Percentiles rank a stretch among this genome's conserved stretches.
These are phyloP conservation scores for Acacia acuminata DNA, from an alignment of 306 rosid genomes.

Conservation along the genomic window DNA sequence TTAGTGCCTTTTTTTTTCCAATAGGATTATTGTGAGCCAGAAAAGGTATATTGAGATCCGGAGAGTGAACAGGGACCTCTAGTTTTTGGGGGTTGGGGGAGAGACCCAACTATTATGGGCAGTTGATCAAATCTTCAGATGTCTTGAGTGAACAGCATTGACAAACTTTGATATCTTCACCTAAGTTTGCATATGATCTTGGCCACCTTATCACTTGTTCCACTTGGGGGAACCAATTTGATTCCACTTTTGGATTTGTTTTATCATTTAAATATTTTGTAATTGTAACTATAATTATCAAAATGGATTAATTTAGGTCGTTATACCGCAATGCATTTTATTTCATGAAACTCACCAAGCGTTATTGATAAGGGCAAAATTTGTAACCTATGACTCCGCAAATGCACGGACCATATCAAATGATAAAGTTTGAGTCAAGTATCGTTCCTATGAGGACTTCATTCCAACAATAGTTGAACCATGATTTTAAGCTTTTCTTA, in stretches of 20 bases:
- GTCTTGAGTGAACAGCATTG: neutral
- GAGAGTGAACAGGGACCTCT: conserved; percentile 31
- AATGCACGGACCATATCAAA: too few species aligned
- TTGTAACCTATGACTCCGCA: too few species aligned
- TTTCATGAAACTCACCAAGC: neutral
- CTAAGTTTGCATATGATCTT: neutral
- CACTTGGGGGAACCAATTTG: neutral
- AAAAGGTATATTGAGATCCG: neutral
- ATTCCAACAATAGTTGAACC: too few species aligned
- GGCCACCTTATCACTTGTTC: neutral
- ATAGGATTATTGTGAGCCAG: neutral
- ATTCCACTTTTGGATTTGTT: neutral
- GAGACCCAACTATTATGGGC: conserved; percentile 11
- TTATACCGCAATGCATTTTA: too few species aligned
- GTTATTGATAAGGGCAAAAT: too few species aligned
- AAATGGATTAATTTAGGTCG: neutral
- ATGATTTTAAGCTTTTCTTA: too few species aligned
- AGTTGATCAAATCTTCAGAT: conserved; percentile 34
- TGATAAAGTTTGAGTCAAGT: too few species aligned
- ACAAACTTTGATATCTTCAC: neutral
- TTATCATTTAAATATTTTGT: neutral
- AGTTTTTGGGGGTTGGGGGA: conserved; percentile 1
- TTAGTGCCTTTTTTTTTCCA: neutral
- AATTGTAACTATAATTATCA: neutral
- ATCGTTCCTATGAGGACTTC: fast-evolving